Evolutionary conservation across 768 basidiomycete species (phyloP).

Genomic region (Coprinopsis sp.): DNA sequence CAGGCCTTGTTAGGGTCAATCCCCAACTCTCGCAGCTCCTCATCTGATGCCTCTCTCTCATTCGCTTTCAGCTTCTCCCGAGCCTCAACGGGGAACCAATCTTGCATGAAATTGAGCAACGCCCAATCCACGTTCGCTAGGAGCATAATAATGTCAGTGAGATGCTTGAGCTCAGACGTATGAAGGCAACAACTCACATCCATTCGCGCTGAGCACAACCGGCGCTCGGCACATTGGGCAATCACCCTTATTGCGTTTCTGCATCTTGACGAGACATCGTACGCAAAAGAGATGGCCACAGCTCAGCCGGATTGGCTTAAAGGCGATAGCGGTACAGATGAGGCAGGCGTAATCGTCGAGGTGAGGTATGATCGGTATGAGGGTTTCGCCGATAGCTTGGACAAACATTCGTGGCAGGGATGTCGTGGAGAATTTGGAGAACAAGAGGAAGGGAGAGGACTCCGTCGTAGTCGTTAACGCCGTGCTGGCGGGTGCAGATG

Average conservation of each 20-base stretch:
- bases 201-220: slow-evolving; percentile 71
- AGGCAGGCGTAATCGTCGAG: slow-evolving; percentile 83
- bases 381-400: slow-evolving; percentile 74
- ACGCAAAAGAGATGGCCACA: slow-evolving; percentile 83
- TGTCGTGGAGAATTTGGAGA: slow-evolving; percentile 15
- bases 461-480: slow-evolving; percentile 6
- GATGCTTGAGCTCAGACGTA: not conserved
- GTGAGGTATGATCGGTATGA: slow-evolving; percentile 76
- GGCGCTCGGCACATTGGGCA: slow-evolving; percentile 86
- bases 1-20: slow-evolving; percentile 44
- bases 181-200: slow-evolving; percentile 47
- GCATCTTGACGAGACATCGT: slow-evolving; percentile 86
- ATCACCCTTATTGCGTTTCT: slow-evolving; percentile 65
- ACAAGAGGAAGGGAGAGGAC: slow-evolving; percentile 13
- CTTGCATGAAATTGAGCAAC: slow-evolving; percentile 78
- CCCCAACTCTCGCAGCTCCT: slow-evolving; percentile 65
- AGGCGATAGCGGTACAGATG: slow-evolving; percentile 87
- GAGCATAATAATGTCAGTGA: not conserved
- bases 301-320: slow-evolving; percentile 80
- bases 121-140: slow-evolving; percentile 78
- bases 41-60: slow-evolving; percentile 65
- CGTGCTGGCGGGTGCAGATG: not conserved
- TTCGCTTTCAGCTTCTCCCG: slow-evolving; percentile 70
- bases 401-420: slow-evolving; percentile 49
- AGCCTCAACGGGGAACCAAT: slow-evolving; percentile 89